These are phyloP conservation scores for Cucurbita argyrosperma DNA, from an alignment of 306 rosid genomes.

Conservation along the genomic window DNA sequence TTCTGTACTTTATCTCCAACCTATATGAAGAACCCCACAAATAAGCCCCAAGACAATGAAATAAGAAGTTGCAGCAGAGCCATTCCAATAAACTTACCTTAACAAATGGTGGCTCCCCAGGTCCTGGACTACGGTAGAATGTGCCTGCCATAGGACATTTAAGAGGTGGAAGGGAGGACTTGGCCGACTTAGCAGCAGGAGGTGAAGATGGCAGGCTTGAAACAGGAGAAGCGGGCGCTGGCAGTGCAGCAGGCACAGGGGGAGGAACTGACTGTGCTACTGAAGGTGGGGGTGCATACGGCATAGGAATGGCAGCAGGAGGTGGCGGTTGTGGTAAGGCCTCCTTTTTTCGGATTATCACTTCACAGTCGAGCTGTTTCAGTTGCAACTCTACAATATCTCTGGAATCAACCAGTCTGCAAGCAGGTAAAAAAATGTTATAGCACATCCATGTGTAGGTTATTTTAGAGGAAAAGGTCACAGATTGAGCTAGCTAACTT, in stretches of 20 bases:
- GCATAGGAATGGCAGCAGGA: conserved; percentile 24
- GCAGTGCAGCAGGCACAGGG: conserved; percentile 9
- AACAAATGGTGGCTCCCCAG: conserved; percentile 60
- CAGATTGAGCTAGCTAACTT: conserved; percentile 29
- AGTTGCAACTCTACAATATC: conserved; percentile 62
- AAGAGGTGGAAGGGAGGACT: conserved; percentile 41
- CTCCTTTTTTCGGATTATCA: conserved; percentile 53
- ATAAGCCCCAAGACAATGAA: not conserved
- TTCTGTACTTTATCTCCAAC: conserved; percentile 68
- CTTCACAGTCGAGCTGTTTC: conserved; percentile 59
- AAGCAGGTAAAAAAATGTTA: conserved; percentile 10
- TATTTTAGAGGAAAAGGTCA: not conserved
- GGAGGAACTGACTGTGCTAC: conserved; percentile 7
- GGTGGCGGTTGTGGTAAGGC: conserved; percentile 44
- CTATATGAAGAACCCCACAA: conserved; percentile 22
- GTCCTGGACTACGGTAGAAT: conserved; percentile 57
- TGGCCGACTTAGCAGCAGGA: conserved; percentile 29
- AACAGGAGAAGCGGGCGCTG: conserved; percentile 8
- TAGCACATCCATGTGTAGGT: not conserved
- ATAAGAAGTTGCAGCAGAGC: not conserved
- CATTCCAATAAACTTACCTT: conserved; percentile 27
- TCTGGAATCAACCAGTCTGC: conserved; percentile 79
- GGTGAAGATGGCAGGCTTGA: conserved; percentile 25
- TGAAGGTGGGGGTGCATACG: conserved; percentile 20
- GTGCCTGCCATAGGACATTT: conserved; percentile 78